Evolutionary conservation across 129 eudicot species (phyloP).

Genomic region (Flaveria sonorensis): DNA sequence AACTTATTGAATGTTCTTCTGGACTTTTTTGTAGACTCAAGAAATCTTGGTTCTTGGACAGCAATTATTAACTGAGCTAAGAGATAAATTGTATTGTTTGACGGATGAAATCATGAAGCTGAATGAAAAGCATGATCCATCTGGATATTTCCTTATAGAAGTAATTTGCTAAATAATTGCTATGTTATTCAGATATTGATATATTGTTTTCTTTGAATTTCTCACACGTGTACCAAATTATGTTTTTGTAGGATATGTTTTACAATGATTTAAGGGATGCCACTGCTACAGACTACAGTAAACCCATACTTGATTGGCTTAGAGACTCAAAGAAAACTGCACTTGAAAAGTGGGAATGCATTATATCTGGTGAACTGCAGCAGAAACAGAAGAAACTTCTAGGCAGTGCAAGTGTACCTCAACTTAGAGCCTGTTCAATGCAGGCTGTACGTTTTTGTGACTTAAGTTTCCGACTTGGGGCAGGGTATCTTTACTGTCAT

Average conservation of each 20-base stretch:
- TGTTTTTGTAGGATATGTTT: slow-evolving; percentile 61
- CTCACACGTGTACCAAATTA: not conserved
- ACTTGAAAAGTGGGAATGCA: slow-evolving; percentile 77
- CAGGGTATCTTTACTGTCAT: slow-evolving; percentile 88
- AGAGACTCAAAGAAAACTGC: slow-evolving; percentile 63
- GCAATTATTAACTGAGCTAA: slow-evolving; percentile 64
- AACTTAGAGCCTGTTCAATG: slow-evolving; percentile 56
- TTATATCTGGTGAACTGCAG: slow-evolving; percentile 62
- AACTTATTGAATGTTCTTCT: slow-evolving; percentile 2
- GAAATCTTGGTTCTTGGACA: slow-evolving; percentile 88
- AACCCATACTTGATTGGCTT: slow-evolving; percentile 82
- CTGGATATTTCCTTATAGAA: slow-evolving; percentile 90
- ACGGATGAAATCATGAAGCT: slow-evolving; percentile 73
- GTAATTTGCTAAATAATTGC: slow-evolving; percentile 28
- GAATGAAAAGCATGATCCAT: slow-evolving; percentile 56
- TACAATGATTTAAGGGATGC: slow-evolving; percentile 69
- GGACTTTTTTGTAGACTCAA: slow-evolving; percentile 56
- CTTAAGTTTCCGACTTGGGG: slow-evolving; percentile 78
- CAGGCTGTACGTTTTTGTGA: slow-evolving; percentile 63
- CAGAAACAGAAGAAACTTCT: slow-evolving; percentile 57
- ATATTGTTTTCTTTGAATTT: not conserved
- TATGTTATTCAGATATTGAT: not conserved
- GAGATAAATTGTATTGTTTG: slow-evolving; percentile 76
- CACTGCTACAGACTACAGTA: slow-evolving; percentile 66
- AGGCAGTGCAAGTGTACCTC: slow-evolving; percentile 61